A percentile compares a stretch with the other conserved stretches of the same genome.
phyloP scores from a whole-genome alignment of 2,329 filamentous ascomycete species.

The Fusarium albidum region DNA sequence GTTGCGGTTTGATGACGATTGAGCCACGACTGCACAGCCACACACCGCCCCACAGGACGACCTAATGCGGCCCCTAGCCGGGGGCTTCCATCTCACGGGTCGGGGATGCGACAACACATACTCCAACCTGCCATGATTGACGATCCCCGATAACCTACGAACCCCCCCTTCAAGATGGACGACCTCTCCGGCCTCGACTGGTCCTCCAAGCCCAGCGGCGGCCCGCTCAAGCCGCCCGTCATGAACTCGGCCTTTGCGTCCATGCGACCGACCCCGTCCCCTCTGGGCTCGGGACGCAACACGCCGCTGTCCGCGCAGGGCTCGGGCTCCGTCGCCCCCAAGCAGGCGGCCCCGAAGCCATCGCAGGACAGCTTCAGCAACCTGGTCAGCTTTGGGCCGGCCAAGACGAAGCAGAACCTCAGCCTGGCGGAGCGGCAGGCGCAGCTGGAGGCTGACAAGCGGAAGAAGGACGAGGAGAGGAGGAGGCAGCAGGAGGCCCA shows the following conservation, averaged over 20 bases:
- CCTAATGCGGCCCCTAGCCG: constrained; percentile 37
- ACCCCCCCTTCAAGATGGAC: constrained; percentile 58
- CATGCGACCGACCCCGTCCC: constrained; percentile 64
- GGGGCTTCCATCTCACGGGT: constrained; percentile 22
- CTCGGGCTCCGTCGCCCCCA: constrained; percentile 54
- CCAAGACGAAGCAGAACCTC: constrained; percentile 73
- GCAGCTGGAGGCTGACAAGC: constrained; percentile 70
- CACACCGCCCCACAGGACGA: constrained; percentile 34
- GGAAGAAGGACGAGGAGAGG: constrained; percentile 77
- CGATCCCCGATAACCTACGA: constrained; percentile 33
- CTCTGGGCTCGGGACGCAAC: constrained; percentile 62
- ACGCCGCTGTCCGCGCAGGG: constrained; percentile 63
- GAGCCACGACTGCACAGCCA: constrained; percentile 35
- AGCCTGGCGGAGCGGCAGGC: constrained; percentile 81
- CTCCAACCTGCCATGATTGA: constrained; percentile 37
- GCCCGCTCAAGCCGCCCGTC: constrained; percentile 49
- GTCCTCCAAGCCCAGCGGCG: constrained; percentile 54
- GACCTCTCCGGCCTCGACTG: constrained; percentile 69
- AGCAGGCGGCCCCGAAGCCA: constrained; percentile 57
- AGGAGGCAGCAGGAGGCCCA: constrained; percentile 76
- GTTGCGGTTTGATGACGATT: constrained; percentile 2
- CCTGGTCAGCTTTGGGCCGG: constrained; percentile 67
- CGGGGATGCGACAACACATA: constrained; percentile 34
- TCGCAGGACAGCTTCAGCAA: constrained; percentile 80
- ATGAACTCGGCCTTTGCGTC: constrained; percentile 57